Percentiles rank a stretch among this genome's conserved stretches.
These are phyloP conservation scores for Arabidopsis arenosa DNA, from an alignment of 345 rosid species.

Conservation along the genomic window DNA sequence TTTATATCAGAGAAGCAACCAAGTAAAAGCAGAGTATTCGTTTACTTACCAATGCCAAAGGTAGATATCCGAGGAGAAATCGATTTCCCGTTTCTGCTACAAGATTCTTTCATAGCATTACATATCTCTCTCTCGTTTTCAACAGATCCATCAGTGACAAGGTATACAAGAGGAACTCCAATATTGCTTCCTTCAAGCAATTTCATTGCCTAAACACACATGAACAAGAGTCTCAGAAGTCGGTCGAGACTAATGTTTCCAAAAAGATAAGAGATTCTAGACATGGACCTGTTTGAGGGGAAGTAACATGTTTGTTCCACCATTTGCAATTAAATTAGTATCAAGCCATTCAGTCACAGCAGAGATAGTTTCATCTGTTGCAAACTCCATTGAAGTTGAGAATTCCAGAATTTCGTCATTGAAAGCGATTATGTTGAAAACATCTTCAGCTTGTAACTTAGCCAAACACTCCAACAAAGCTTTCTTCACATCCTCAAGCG, in stretches of 20 bases:
- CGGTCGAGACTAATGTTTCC: conserved; percentile 27
- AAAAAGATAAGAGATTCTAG: conserved; percentile 35
- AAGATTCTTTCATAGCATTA: conserved; percentile 55
- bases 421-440: conserved; percentile 86
- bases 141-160: conserved; percentile 89
- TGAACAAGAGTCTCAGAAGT: conserved; percentile 17
- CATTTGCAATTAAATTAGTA: conserved; percentile 56
- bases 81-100: conserved; percentile 47
- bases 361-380: conserved; percentile 57
- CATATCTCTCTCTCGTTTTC: conserved; percentile 88
- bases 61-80: conserved; percentile 77
- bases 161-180: conserved; percentile 76
- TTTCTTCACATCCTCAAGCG: conserved; percentile 67
- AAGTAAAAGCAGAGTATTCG: neutral
- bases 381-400: conserved; percentile 71
- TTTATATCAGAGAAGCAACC: neutral
- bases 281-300: conserved; percentile 71
- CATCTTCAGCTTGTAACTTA: conserved; percentile 66
- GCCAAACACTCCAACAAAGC: conserved; percentile 59
- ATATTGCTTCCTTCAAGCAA: conserved; percentile 60
- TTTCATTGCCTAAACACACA: conserved; percentile 68
- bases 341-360: conserved; percentile 72
- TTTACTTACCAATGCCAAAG: conserved; percentile 78
- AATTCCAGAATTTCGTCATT: conserved; percentile 66
- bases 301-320: conserved; percentile 73